Evolutionary conservation across 2,329 filamentous ascomycete species (phyloP).

Genomic region (Aspergillus ochraceus): DNA sequence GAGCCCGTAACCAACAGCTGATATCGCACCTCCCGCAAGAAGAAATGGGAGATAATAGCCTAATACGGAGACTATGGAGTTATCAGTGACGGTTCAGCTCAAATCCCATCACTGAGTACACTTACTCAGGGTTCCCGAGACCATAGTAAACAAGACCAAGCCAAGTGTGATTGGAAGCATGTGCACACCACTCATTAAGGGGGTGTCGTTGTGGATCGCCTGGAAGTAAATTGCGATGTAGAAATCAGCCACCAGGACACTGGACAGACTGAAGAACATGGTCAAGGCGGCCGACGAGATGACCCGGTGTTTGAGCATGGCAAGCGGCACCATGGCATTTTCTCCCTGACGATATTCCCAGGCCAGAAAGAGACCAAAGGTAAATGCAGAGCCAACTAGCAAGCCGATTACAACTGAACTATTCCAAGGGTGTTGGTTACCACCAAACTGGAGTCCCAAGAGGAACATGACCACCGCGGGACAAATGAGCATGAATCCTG

Average conservation of each 20-base stretch:
- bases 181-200: conserved; percentile 41
- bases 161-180: conserved; percentile 34
- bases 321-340: conserved; percentile 39
- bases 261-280: conserved; percentile 27
- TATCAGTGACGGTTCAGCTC: background rate
- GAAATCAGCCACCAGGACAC: conserved; percentile 28
- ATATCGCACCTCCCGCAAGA: conserved; percentile 27
- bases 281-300: conserved; percentile 30
- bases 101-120: background rate
- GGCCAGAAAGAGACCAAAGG: conserved; percentile 17
- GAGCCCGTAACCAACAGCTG: conserved; percentile 33
- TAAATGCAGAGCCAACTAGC: background rate
- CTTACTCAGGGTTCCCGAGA: background rate
- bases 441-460: conserved; percentile 41
- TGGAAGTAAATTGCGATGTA: conserved; percentile 47
- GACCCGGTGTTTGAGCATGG: conserved; percentile 30
- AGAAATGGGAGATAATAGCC: conserved; percentile 38
- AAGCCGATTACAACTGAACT: background rate
- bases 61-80: conserved; percentile 11
- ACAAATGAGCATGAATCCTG: conserved; percentile 36
- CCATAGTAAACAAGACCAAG: background rate
- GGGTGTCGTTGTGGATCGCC: conserved; percentile 34
- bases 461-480: conserved; percentile 37
- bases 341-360: conserved; percentile 40
- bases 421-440: conserved; percentile 3